Conservation (phyloP, 31 red algal genomes). For the Porphyra umbilicalis region DNA sequence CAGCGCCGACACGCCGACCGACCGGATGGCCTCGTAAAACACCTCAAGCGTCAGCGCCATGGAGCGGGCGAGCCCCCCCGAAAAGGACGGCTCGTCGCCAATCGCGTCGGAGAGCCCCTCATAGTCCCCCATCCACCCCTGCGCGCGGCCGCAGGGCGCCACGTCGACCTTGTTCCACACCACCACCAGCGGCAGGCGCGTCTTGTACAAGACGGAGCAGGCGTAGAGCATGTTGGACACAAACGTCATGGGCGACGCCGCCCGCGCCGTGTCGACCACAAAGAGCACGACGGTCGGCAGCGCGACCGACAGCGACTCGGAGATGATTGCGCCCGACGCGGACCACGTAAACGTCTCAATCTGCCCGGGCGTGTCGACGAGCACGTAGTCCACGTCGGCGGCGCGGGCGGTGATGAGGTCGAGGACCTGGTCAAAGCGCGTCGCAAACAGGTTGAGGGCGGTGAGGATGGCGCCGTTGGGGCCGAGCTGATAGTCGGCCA, state of each 20-base stretch:
- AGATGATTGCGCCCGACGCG: constrained; percentile 84
- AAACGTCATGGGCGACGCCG: constrained; percentile 76
- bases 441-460: constrained; percentile 86
- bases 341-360: constrained; percentile 99
- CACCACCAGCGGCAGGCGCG: constrained; percentile 80
- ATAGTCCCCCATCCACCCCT: constrained; percentile 90
- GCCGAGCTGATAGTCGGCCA: constrained; percentile 75
- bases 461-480: constrained; percentile 99
- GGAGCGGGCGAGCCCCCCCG: constrained; percentile 64
- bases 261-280: constrained; percentile 76
- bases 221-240: constrained; percentile 97
- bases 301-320: constrained; percentile 60
- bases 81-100: constrained; percentile 49
- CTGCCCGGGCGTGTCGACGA: constrained; percentile 98
- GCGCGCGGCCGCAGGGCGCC: constrained; percentile 32
- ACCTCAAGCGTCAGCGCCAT: constrained; percentile 93
- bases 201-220: constrained; percentile 95
- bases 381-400: constrained; percentile 27
- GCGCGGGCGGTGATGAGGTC: constrained; percentile 47
- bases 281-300: constrained; percentile 85
- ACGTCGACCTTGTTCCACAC: constrained; percentile 97
- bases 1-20: constrained; percentile 59
- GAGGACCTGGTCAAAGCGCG: constrained; percentile 82
- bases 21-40: constrained; percentile 77
- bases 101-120: constrained; percentile 73